Base-by-base conservation (phyloP, 2,329 filamentous ascomycete genomes). In the Claviceps digitariae region DNA sequence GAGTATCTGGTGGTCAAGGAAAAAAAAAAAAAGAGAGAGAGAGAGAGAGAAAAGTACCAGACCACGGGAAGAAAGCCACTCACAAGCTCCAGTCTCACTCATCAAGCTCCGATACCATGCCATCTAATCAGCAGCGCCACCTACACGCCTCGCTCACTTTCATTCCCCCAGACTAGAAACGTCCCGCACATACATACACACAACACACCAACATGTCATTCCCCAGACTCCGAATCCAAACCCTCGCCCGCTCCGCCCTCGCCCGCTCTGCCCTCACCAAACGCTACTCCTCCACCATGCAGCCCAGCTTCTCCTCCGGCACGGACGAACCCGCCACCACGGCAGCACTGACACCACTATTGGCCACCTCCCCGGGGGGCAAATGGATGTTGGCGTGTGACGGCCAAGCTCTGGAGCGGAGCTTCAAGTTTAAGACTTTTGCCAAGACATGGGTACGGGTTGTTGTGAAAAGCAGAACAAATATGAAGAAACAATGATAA, bases 401-500 rank as follows among this genome's bases (percentile, higher is more conserved):
- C 46, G 79, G 78, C 10, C 71, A 74, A 52, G 81, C 77, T 0
- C 59, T 85, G 1, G 78, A 84, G 66, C 72, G 81, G 51, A 72
- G 68, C 52, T 83, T 84, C 63, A 77, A 71, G 61, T 85, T 85
- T 62, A 82, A 81, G 68, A 82, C 73, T 1, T 85, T 84, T 64
- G 72, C 76, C 38, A 83, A 80, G 69, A 79, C 79, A 8, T 84
- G 82, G 81, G 79, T 82, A 58, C 56, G 75, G 34, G 34, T 7
- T 2, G n/a, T n/a, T n/a, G n/a, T n/a, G n/a, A n/a, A n/a, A n/a
- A n/a, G n/a, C n/a, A n/a, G n/a, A n/a, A n/a, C n/a, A n/a, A n/a
- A n/a, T n/a, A n/a, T n/a, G n/a, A n/a, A n/a, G n/a, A n/a, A n/a
- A n/a, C n/a, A n/a, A n/a, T n/a, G n/a, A n/a, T n/a, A n/a, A n/a